phyloP scores from a whole-genome alignment of 306 rosid species.

The Acacia crassicarpa region DNA sequence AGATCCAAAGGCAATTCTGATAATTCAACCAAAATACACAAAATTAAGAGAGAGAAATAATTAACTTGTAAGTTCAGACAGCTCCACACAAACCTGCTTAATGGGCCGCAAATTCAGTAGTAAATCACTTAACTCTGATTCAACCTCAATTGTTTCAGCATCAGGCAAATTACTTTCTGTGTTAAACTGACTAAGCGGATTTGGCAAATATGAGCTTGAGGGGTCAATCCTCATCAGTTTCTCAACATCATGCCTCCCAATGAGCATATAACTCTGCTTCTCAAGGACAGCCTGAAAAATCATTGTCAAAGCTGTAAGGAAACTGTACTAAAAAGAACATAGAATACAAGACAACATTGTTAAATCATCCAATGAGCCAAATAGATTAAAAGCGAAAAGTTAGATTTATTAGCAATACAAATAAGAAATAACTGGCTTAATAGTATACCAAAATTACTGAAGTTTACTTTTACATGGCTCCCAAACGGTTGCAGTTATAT shows the following conservation, averaged over 20 bases:
- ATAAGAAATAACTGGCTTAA: not conserved
- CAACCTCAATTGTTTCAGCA: slow-evolving; percentile 80
- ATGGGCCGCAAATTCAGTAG: slow-evolving; percentile 79
- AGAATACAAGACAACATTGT: slow-evolving; percentile 1
- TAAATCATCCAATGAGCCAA: not conserved
- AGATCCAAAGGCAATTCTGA: not conserved
- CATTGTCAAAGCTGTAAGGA: slow-evolving; percentile 23
- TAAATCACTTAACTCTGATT: slow-evolving; percentile 69
- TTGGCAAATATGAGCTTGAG: slow-evolving; percentile 76
- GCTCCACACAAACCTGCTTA: slow-evolving; percentile 72
- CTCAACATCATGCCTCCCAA: slow-evolving; percentile 97
- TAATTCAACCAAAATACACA: not conserved
- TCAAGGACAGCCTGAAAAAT: slow-evolving; percentile 91
- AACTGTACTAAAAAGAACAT: slow-evolving; percentile 6
- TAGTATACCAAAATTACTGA: not conserved
- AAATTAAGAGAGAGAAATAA: slow-evolving; percentile 6
- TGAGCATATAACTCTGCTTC: slow-evolving; percentile 98
- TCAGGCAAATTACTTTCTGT: slow-evolving; percentile 54
- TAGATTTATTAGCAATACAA: not conserved
- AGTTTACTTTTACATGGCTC: not conserved
- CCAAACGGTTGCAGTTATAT: not conserved
- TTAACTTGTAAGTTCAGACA: slow-evolving; percentile 11
- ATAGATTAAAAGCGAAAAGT: not conserved
- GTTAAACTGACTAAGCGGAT: slow-evolving; percentile 51
- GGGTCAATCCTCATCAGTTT: slow-evolving; percentile 87